Base-by-base conservation (phyloP, 805 yeast species). In the Debaryomyces tyrocola region DNA sequence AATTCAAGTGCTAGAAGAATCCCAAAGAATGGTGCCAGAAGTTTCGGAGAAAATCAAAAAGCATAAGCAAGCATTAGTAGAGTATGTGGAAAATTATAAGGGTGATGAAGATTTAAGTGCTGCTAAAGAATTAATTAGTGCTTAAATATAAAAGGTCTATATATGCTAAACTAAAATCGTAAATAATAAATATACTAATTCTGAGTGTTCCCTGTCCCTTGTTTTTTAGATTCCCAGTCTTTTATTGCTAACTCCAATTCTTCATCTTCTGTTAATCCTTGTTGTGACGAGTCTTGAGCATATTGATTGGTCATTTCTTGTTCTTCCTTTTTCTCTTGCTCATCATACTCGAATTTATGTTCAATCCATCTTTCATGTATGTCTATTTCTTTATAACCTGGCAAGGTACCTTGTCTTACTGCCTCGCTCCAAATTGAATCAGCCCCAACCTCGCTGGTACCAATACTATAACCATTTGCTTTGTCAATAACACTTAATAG, bases 351-450 rank as follows among this genome's bases (percentile, higher is more conserved):
- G 21, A 79, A 85, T 62, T 91, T 94, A 53, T 84, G 76, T 47
- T 89, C 97, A 9, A 94, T 79, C 99, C 99, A 94, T 49, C 99
- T 75, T 54, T 94, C 99, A 55, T 94, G 99, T 4, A 90, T 80
- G 62, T 91, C 97, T 6, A 81, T 70, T 12, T 78, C 79, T 40
- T 71, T 67, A 28, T 47, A 54, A 4, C 73, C 82, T 37, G 75
- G 63, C 39, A 74, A 65, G 9, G 87, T 83, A 34, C 91, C 84
- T 44, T 87, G 89, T 52, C 98, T 76, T 0, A 92, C 79, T 0
- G 97, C 96, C 56, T 92, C 96, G n/a, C 90, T 87, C 99, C 99
- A 94, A 1, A 94, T 83, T 0, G 92, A 81, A 60, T 94, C 99
- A n/a, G 98, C 99, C 2, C 97, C 96, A 6, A 92, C 76, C 56